Evolutionary conservation across 176 grass and related monocot species (phyloP), one percentile per base, ranked within the genome.

Genomic region (Leersia perrieri): DNA sequence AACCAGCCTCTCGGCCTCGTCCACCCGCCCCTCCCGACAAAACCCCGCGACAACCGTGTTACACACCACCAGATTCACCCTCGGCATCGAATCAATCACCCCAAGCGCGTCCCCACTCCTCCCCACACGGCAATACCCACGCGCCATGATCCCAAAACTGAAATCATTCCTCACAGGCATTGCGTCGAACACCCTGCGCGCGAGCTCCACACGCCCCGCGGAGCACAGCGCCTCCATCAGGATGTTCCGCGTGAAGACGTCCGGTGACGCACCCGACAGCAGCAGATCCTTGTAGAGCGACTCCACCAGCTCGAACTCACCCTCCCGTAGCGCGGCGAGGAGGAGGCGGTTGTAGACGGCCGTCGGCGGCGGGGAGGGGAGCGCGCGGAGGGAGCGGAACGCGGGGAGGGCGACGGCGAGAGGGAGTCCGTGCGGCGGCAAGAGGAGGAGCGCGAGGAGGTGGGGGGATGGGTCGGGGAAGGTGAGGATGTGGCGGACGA

Each of bases 11-110:
- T 95, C 92, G 30, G 95, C 92, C 84, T 98, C 88, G 16, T 89
- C 72, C 73, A 90, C 83, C 15, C 9, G 75, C 22, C 92, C 90
- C 40, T 98, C 95, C 78, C 80, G 66, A 83, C 95, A 98, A 70
- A 98, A 95, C 66, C 90, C 90, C 11, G 88, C 88, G 3, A 98
- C 82, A 33, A 98, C 86, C 0, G 92, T 98, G 74, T 98, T 98
- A 74, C 88, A 94, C 57, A 91, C 91, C 49, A 98, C 88, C 55
- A 98, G 57, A 74, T 94, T 98, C 60, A 89, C 11, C 68, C 11
- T 76, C 7, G 72, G 88, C 95, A 98, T 98, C 55, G 57, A 51
- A 29, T 94, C 53, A 8, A 98, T 87, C 82, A 98, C 66, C 53
- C 83, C 73, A 22, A 98, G 42, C 0, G 90, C 88, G 14, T 87